These are phyloP conservation scores for Leucocoprinus leucothites DNA, from an alignment of 768 basidiomycete species.

Conservation along the genomic window DNA sequence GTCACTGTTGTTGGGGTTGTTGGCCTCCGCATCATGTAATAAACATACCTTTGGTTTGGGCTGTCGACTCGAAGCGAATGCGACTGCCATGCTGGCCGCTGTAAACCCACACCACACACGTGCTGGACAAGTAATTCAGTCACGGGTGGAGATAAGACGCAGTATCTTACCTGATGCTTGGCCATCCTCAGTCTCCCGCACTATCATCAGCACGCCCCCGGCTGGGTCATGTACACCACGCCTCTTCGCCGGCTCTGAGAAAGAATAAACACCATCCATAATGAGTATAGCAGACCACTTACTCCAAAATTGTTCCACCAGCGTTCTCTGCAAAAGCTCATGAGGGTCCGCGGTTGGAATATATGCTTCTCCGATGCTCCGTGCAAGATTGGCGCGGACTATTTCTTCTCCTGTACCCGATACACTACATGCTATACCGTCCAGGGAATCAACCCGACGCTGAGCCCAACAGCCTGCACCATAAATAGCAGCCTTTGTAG, in stretches of 20 bases:
- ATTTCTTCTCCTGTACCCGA: constrained; percentile 82
- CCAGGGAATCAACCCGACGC: constrained; percentile 18
- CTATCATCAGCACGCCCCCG: constrained; percentile 63
- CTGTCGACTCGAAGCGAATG: constrained; percentile 54
- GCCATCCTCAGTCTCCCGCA: constrained; percentile 35
- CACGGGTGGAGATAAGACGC: neutral
- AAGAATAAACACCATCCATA: constrained; percentile 7
- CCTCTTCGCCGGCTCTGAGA: constrained; percentile 30
- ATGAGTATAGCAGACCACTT: constrained; percentile 19
- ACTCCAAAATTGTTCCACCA: constrained; percentile 53
- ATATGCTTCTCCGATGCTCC: constrained; percentile 41
- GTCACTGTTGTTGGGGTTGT: neutral
- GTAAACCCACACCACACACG: constrained; percentile 86
- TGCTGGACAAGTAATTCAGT: constrained; percentile 31
- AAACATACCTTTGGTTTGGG: constrained; percentile 57
- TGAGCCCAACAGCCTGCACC: constrained; percentile 80
- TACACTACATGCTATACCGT: constrained; percentile 64
- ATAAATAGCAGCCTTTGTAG: constrained; percentile 57
- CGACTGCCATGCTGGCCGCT: constrained; percentile 78
- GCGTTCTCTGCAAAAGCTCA: constrained; percentile 40
- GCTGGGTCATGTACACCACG: constrained; percentile 45
- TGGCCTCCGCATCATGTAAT: neutral
- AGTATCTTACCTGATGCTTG: constrained; percentile 15
- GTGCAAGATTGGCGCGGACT: constrained; percentile 52
- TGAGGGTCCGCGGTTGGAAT: constrained; percentile 44